These are phyloP conservation scores for Thermothielavioides terrestris DNA, from an alignment of 495 filamentous ascomycete genomes.

Conservation along the genomic window DNA sequence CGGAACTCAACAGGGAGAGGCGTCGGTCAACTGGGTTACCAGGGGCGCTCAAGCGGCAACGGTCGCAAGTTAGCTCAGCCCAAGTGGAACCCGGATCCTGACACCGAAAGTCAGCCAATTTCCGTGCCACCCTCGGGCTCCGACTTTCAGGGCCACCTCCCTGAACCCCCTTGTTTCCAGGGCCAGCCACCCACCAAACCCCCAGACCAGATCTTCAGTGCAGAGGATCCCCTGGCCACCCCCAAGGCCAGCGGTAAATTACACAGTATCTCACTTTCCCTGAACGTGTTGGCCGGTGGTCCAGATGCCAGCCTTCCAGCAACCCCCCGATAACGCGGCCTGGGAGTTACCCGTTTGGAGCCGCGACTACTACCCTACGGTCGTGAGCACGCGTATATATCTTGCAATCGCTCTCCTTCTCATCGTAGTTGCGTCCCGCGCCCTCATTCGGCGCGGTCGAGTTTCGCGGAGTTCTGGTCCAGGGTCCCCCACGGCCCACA, in stretches of 20 bases:
- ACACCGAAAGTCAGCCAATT: conserved; percentile 14
- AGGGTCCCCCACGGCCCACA: neutral
- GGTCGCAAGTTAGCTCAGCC: conserved; percentile 8
- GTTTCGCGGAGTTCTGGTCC: neutral
- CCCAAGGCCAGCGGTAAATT: conserved; percentile 17
- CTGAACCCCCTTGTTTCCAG: conserved; percentile 12
- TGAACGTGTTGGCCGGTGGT: conserved; percentile 22
- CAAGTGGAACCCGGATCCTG: conserved; percentile 13
- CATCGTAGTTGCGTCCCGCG: conserved; percentile 13
- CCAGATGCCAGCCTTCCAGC: conserved; percentile 35
- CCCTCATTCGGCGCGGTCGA: neutral
- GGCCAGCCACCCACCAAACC: conserved; percentile 24
- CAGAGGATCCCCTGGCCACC: conserved; percentile 5
- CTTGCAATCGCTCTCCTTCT: conserved; percentile 22
- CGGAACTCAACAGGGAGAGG: too few species aligned
- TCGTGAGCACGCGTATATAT: conserved; percentile 25
- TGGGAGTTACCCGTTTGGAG: conserved; percentile 17
- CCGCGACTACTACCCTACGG: conserved; percentile 16
- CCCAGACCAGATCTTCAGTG: conserved; percentile 18
- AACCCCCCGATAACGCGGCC: conserved; percentile 27
- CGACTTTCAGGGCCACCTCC: conserved; percentile 7
- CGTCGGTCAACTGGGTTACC: neutral
- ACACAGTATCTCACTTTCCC: conserved; percentile 20
- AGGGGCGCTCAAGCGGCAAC: neutral
- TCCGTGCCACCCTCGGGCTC: conserved; percentile 23